phyloP scores from a whole-genome alignment of 129 eudicot genomes.

The Chrysanthemum seticuspe region DNA sequence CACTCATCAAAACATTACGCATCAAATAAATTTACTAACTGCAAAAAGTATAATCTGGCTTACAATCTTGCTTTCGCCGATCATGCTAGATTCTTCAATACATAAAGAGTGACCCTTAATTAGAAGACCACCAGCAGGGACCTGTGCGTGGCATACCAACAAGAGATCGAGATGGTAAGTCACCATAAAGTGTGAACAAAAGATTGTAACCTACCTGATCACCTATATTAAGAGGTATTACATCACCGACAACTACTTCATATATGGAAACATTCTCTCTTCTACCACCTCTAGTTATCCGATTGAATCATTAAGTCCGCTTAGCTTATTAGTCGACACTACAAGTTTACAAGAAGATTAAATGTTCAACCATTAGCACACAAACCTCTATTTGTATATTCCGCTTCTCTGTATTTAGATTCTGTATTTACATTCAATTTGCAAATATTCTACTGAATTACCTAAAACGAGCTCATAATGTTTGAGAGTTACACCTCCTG shows the following conservation, averaged over 20 bases:
- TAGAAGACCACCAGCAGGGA: constrained; percentile 93
- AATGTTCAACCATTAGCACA: background rate
- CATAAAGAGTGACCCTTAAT: constrained; percentile 79
- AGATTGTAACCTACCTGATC: constrained; percentile 60
- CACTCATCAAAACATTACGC: no score
- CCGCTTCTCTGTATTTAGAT: constrained; percentile 81
- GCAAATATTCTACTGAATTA: no score
- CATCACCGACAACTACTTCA: constrained; percentile 92
- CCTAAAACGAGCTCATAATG: no score
- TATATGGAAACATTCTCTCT: constrained; percentile 81
- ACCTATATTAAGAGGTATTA: constrained; percentile 89
- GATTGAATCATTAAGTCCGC: constrained; percentile 4
- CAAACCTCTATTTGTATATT: constrained; percentile 84
- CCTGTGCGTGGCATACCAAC: constrained; percentile 33
- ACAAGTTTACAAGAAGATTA: background rate
- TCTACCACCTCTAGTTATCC: constrained; percentile 91
- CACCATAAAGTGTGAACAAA: background rate
- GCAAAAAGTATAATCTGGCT: no score
- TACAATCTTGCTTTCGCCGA: constrained; percentile 99
- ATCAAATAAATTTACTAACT: no score
- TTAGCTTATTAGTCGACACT: background rate
- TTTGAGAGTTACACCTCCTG: no score
- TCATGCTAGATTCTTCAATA: constrained; percentile 98
- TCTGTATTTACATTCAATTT: constrained; percentile 33
- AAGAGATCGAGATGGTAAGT: constrained; percentile 4